Percentiles rank a stretch among this genome's conserved stretches.
Evolutionary conservation across 2,329 filamentous ascomycete species (phyloP).

Genomic region (Alternaria dauci): DNA sequence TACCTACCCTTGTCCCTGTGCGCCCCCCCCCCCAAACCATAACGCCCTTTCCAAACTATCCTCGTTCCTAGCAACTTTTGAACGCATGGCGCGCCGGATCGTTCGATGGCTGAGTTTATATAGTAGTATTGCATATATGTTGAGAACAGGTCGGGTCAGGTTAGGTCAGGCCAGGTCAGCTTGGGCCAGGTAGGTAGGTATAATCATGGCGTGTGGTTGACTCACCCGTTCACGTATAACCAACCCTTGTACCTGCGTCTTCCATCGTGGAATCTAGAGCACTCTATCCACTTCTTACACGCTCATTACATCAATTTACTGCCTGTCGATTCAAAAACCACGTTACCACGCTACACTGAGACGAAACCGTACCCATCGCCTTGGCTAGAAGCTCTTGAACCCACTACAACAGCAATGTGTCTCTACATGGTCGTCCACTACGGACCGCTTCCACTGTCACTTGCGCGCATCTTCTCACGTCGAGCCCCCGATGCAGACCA

Average conservation of each 20-base stretch:
- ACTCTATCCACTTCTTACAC: no score
- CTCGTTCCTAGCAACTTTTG: background rate
- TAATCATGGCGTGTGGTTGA: background rate
- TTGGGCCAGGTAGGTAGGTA: background rate
- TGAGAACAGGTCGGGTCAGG: background rate
- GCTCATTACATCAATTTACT: no score
- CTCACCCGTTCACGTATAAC: background rate
- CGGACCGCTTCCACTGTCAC: background rate
- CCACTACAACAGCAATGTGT: background rate
- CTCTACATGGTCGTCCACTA: background rate
- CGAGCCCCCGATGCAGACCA: background rate
- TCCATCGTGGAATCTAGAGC: background rate
- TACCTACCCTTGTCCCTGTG: background rate
- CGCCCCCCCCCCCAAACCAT: background rate
- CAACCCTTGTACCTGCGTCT: background rate
- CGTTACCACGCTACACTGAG: background rate
- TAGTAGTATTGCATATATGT: background rate
- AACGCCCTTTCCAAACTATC: background rate
- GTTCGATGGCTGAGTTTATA: background rate
- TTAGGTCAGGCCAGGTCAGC: background rate
- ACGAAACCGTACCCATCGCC: accelerated
- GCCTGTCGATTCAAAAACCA: background rate
- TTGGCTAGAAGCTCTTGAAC: accelerated
- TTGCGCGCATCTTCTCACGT: background rate
- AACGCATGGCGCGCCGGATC: background rate